Evolutionary conservation across 257 asterid species (phyloP).

Genomic region (Misopates orontium): DNA sequence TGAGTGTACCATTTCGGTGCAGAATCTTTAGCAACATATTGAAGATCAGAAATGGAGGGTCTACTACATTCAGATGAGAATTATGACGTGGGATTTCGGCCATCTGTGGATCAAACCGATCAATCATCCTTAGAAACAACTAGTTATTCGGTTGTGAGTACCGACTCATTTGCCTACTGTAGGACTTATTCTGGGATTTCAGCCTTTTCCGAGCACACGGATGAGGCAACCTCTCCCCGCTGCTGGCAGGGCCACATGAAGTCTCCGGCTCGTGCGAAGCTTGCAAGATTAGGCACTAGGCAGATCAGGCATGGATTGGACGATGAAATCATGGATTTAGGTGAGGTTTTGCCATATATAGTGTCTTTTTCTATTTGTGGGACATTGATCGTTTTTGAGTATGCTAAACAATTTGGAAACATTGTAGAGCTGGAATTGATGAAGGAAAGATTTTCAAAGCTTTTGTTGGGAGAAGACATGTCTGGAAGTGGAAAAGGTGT

Average conservation of each 20-base stretch:
- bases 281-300: slow-evolving; percentile 66
- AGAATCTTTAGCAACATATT: slow-evolving; percentile 4
- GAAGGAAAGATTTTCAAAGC: slow-evolving; percentile 87
- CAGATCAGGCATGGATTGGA: slow-evolving; percentile 52
- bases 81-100: slow-evolving; percentile 55
- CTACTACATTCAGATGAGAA: slow-evolving; percentile 49
- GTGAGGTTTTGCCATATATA: slow-evolving; percentile 32
- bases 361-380: too few relatives aligned
- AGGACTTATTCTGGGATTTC: slow-evolving; percentile 75
- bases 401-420: not conserved
- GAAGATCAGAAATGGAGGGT: slow-evolving; percentile 48
- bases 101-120: slow-evolving; percentile 51
- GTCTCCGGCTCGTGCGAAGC: slow-evolving; percentile 63
- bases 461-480: slow-evolving; percentile 89
- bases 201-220: slow-evolving; percentile 57
- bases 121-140: slow-evolving; percentile 53
- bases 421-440: slow-evolving; percentile 75
- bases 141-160: slow-evolving; percentile 44
- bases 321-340: slow-evolving; percentile 60
- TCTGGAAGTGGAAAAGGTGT: slow-evolving; percentile 95
- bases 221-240: slow-evolving; percentile 61
- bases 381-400: not conserved
- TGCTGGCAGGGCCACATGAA: slow-evolving; percentile 70
- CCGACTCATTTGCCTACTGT: slow-evolving; percentile 58
- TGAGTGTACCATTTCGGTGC: not conserved